Percentiles rank a stretch among this genome's conserved stretches.
These are phyloP conservation scores for Colletotrichum zoysiae DNA, from an alignment of 2,329 filamentous ascomycete genomes.

Conservation along the genomic window DNA sequence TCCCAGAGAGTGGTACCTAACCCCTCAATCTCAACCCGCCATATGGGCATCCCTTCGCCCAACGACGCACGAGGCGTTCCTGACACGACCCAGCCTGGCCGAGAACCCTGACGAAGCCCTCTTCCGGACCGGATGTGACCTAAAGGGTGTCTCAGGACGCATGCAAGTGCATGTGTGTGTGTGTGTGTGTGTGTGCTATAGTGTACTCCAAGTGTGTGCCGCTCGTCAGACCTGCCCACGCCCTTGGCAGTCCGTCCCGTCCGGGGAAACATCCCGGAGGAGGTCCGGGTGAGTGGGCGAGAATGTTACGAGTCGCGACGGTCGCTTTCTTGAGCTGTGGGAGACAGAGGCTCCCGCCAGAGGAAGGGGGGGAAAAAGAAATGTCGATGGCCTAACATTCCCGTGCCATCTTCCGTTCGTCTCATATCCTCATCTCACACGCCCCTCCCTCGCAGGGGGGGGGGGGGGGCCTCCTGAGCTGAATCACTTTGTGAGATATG, in stretches of 20 bases:
- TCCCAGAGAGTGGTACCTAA: not conserved
- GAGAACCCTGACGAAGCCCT: constrained; percentile 10
- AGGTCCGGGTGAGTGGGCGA: constrained; percentile 7
- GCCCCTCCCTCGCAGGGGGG: constrained; percentile 5
- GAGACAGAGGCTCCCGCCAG: no score
- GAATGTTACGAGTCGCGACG: not conserved
- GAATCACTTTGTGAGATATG: constrained; percentile 29
- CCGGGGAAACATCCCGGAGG: constrained; percentile 33
- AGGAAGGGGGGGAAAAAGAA: not conserved
- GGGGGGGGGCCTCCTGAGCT: not conserved
- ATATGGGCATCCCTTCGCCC: constrained; percentile 9
- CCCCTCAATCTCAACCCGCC: constrained; percentile 1
- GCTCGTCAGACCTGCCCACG: constrained; percentile 22
- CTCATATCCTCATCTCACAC: constrained; percentile 24
- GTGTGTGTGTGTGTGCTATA: no score
- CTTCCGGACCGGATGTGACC: constrained; percentile 20
- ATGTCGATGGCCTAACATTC: not conserved
- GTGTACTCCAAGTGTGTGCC: not conserved
- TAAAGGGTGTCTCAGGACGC: constrained; percentile 20
- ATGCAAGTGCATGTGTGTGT: not conserved
- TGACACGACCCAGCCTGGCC: constrained; percentile 19
- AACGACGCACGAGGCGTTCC: constrained; percentile 39
- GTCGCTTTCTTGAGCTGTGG: constrained; percentile 7
- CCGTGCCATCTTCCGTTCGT: constrained; percentile 8
- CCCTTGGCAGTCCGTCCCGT: constrained; percentile 34